Base-by-base conservation (phyloP, 495 filamentous ascomycete genomes). In the Bombardia bombarda region DNA sequence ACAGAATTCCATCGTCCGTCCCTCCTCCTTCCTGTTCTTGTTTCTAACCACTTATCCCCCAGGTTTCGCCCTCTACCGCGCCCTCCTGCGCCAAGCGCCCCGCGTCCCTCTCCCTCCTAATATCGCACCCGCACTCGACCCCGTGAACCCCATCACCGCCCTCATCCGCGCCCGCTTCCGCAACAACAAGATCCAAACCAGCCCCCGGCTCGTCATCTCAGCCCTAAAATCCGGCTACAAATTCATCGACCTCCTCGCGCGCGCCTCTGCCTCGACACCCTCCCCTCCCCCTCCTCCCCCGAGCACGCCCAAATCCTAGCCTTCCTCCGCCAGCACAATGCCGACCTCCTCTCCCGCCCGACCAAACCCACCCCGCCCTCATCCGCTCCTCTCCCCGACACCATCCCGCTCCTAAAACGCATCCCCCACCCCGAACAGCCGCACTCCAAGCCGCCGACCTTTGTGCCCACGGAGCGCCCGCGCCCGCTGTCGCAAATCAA, bases 11-110 rank as follows among this genome's bases (percentile, higher is more conserved):
- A 13, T 16, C 12, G 18, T 3, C 20, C 14, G 14, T 10, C 14
- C 1, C 2, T 28, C 35, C 22, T 24, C 35, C 20, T 24, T 13
- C 36, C 22, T 14, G 2, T 17, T 4, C 8, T 7, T 9, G 7
- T 17, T 38, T 13, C 36, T 28, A 7, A 33, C 38, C 30, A 36
- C 18, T 39, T 17, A 14, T 19, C 13, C 16, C 7, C 24, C 49
- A 88, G 84, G 82, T 56, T 67, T 84, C 52, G 77, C 84, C 25
- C 80, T 92, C 40, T 89, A 82, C 60, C 72, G 81, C 51, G 77
- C 82, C 23, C 77, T 92, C 51, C 66, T 88, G 25, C 77, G 72
- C 47, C 75, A 77, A 66, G 79, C 66, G 53, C 55, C 61, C 16
- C 65, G 58, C 40, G 55, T 82, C 38, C 65, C 70, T n/a, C 52